These are phyloP conservation scores for Pisolithus thermaeus DNA, from an alignment of 1,284 basidiomycete genomes.

Conservation along the genomic window DNA sequence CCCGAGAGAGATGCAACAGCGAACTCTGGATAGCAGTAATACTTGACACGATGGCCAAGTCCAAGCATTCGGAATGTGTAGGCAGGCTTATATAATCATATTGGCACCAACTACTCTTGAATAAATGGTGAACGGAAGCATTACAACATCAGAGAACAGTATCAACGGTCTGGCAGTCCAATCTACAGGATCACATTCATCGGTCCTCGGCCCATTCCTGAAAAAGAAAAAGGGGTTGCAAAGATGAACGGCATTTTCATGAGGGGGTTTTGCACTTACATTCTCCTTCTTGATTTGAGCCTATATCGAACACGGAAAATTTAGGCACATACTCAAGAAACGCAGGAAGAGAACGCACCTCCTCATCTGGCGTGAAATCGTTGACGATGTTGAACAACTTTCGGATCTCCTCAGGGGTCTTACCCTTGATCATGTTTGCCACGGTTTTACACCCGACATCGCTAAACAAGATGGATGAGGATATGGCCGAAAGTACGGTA, in stretches of 20 bases:
- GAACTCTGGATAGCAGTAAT: background rate
- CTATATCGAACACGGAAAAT: slow-evolving; percentile 32
- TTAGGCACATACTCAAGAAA: slow-evolving; percentile 6
- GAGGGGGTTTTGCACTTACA: slow-evolving; percentile 43
- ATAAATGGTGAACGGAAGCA: background rate
- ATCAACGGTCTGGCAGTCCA: slow-evolving; percentile 16
- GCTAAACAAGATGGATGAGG: slow-evolving; percentile 35
- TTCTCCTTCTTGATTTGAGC: slow-evolving; percentile 99
- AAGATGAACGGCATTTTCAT: slow-evolving; percentile 1
- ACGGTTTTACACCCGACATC: slow-evolving; percentile 99
- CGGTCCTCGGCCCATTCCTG: slow-evolving; percentile 90
- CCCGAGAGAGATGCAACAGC: background rate
- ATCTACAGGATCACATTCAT: slow-evolving; percentile 36
- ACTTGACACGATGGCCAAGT: background rate
- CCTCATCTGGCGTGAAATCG: slow-evolving; percentile 99
- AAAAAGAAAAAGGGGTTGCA: slow-evolving; percentile 10
- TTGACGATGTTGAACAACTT: slow-evolving; percentile 98
- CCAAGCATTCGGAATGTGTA: background rate
- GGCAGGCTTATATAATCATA: slow-evolving; percentile 23
- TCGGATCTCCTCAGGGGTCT: slow-evolving; percentile 93
- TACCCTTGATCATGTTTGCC: slow-evolving; percentile 99
- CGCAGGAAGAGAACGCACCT: slow-evolving; percentile 47
- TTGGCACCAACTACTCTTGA: background rate
- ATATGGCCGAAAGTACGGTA: background rate
- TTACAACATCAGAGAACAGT: slow-evolving; percentile 3